A percentile compares a stretch with the other conserved stretches of the same genome.
Conservation (phyloP, 2,329 filamentous ascomycete genomes). For the Xylariaceae sp. region DNA sequence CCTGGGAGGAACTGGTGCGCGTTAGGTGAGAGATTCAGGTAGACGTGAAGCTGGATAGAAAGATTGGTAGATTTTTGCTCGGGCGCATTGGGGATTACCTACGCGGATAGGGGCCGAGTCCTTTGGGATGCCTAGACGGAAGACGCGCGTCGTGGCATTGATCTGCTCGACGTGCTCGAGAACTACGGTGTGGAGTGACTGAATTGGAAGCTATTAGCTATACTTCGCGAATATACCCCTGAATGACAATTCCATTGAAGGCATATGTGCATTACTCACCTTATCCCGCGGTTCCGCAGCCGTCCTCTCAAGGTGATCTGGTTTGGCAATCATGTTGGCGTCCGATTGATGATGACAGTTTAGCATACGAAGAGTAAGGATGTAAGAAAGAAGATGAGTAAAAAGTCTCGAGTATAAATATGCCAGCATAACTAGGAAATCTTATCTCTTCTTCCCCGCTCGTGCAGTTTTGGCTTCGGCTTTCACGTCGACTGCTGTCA, state of each 20-base stretch:
- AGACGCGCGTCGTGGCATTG: slow-evolving; percentile 63
- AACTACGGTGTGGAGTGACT: slow-evolving; percentile 56
- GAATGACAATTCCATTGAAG: not conserved
- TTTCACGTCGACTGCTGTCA: not conserved
- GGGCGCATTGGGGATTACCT: slow-evolving; percentile 16
- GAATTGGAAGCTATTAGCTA: too few relatives aligned
- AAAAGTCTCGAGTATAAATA: too few relatives aligned
- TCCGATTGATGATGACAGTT: not conserved
- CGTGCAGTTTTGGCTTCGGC: not conserved
- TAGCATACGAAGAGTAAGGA: too few relatives aligned
- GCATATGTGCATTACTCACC: slow-evolving; percentile 31
- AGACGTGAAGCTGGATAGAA: too few relatives aligned
- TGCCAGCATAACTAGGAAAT: not conserved
- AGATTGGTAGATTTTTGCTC: too few relatives aligned
- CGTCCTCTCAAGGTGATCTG: slow-evolving; percentile 64
- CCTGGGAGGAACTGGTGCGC: slow-evolving; percentile 63
- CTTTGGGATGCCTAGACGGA: slow-evolving; percentile 56
- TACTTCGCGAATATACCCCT: too few relatives aligned
- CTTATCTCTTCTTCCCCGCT: not conserved
- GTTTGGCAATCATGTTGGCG: slow-evolving; percentile 28
- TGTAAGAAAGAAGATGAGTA: too few relatives aligned
- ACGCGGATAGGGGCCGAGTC: slow-evolving; percentile 44
- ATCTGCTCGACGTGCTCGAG: slow-evolving; percentile 57
- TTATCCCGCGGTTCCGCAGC: slow-evolving; percentile 65
- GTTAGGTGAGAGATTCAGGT: too few relatives aligned